phyloP scores from a whole-genome alignment of 139 green algal genomes.

The Chlorella vulgaris region DNA sequence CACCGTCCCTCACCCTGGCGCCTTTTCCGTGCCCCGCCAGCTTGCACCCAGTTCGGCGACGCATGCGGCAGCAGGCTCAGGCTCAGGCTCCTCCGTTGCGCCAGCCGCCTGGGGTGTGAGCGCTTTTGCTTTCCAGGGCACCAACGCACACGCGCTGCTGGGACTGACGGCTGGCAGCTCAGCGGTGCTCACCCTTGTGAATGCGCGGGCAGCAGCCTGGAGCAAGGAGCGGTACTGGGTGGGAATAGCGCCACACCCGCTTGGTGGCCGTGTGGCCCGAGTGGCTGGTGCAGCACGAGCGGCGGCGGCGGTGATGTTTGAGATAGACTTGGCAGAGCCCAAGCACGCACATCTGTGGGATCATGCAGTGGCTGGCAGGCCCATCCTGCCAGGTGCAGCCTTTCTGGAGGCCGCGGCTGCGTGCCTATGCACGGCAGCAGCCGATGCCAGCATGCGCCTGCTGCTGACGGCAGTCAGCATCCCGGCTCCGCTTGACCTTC shows the following conservation, averaged over 20 bases:
- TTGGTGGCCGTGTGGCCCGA: neutral
- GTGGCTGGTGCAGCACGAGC: neutral
- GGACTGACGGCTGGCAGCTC: neutral
- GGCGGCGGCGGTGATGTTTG: slow-evolving; percentile 42
- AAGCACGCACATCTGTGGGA: slow-evolving; percentile 65
- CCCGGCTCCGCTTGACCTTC: slow-evolving; percentile 28
- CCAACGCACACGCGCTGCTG: slow-evolving; percentile 75
- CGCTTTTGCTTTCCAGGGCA: slow-evolving; percentile 85
- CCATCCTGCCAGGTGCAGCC: slow-evolving; percentile 48
- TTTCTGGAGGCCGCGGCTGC: slow-evolving; percentile 68
- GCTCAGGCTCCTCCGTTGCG: neutral
- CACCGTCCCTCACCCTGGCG: slow-evolving; percentile 15
- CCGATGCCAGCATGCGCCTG: neutral
- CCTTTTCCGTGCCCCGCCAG: slow-evolving; percentile 48
- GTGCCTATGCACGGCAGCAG: slow-evolving; percentile 21
- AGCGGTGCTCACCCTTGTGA: neutral
- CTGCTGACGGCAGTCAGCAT: slow-evolving; percentile 31
- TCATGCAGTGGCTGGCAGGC: slow-evolving; percentile 51
- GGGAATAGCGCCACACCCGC: slow-evolving; percentile 6
- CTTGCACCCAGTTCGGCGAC: neutral
- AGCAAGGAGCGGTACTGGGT: slow-evolving; percentile 29
- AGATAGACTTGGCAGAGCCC: slow-evolving; percentile 38
- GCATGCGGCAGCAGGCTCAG: neutral
- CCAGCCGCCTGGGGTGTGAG: slow-evolving; percentile 57
- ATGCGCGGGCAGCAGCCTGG: neutral